Percentiles rank a stretch among this genome's conserved stretches.
Evolutionary conservation across 129 eudicot species (phyloP).

Genomic region (Chrysanthemum lavandulifolium): DNA sequence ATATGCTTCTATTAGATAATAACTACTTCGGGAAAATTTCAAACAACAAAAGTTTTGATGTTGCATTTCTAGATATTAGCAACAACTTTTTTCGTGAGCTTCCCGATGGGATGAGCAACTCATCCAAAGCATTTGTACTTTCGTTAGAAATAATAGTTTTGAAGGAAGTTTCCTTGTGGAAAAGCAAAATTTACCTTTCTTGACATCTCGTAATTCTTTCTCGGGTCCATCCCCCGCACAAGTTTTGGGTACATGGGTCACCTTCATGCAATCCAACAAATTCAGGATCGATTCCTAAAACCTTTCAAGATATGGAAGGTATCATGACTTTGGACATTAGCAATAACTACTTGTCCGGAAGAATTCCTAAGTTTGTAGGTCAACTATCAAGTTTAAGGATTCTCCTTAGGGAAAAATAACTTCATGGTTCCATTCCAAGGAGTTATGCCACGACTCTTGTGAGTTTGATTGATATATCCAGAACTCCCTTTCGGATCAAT

Average conservation of each 20-base stretch:
- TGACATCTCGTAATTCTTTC: constrained; percentile 28
- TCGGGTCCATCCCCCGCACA: constrained; percentile 28
- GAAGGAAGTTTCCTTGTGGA: constrained; percentile 32
- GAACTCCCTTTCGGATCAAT: constrained; percentile 30
- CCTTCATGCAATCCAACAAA: constrained; percentile 30
- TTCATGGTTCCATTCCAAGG: constrained; percentile 30
- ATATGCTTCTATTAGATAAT: neutral
- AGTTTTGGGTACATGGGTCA: neutral
- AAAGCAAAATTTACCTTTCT: neutral
- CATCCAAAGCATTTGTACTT: neutral
- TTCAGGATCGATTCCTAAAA: constrained; percentile 30
- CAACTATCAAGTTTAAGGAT: constrained; percentile 23
- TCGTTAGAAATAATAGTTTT: constrained; percentile 13
- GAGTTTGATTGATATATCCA: constrained; percentile 28
- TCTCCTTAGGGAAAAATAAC: constrained; percentile 21
- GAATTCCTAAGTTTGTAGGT: constrained; percentile 20
- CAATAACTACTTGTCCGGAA: constrained; percentile 27
- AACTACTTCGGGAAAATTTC: constrained; percentile 29
- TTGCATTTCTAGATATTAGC: constrained; percentile 15
- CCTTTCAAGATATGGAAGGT: neutral
- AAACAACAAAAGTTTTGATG: neutral
- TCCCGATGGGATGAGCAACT: constrained; percentile 17
- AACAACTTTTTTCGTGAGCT: constrained; percentile 24
- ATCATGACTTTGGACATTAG: constrained; percentile 37
- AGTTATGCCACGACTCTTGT: constrained; percentile 19